phyloP scores from a whole-genome alignment of 257 asterid genomes.

The Petunia axillaris region DNA sequence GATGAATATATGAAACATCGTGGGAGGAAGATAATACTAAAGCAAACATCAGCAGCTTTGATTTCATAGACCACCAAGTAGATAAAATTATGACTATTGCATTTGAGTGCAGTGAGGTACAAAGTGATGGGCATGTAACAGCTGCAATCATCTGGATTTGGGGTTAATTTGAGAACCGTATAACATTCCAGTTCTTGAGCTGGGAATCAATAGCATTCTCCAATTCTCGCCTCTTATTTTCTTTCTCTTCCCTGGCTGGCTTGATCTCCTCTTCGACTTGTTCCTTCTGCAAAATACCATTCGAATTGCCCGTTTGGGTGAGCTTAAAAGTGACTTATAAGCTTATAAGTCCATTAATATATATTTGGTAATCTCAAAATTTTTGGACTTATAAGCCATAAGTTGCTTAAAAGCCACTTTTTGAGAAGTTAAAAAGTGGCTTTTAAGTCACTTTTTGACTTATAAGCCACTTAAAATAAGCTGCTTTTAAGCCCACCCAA shows the following conservation, averaged over 20 bases:
- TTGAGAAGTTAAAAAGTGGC: too few species aligned
- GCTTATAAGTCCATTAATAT: too few species aligned
- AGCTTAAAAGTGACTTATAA: too few species aligned
- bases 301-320: too few species aligned
- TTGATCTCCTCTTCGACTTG: conserved; percentile 41
- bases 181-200: conserved; percentile 48
- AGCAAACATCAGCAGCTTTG: not conserved
- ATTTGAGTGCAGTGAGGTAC: not conserved
- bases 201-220: conserved; percentile 53
- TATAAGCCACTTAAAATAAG: too few species aligned
- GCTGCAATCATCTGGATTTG: not conserved
- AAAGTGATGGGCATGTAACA: not conserved
- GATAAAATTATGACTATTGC: not conserved
- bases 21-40: not conserved
- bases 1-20: too few species aligned
- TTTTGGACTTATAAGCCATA: too few species aligned
- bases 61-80: not conserved
- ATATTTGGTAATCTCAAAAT: too few species aligned
- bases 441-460: too few species aligned
- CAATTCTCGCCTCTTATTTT: conserved; percentile 45
- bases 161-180: conserved; percentile 24
- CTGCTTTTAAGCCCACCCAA: too few species aligned
- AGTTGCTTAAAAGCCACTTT: too few species aligned
- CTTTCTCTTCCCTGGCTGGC: conserved; percentile 37
- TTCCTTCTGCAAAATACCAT: conserved; percentile 34